These are phyloP conservation scores for Cercospora zeae-maydis DNA, from an alignment of 2,329 filamentous ascomycete species.

Conservation along the genomic window DNA sequence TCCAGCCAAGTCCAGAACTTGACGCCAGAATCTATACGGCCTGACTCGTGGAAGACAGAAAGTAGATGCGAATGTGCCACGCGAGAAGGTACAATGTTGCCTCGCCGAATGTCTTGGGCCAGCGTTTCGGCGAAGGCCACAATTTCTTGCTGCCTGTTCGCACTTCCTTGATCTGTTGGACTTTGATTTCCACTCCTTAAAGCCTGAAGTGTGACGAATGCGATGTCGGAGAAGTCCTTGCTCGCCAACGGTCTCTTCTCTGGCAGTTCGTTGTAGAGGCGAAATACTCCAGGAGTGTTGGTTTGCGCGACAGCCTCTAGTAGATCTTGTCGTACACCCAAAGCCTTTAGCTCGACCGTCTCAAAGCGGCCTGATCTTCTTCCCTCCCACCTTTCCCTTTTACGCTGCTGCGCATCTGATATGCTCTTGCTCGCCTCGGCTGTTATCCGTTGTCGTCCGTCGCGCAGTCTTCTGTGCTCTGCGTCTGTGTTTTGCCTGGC, in stretches of 20 bases:
- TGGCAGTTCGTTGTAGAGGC: conserved; percentile 20
- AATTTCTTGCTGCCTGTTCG: conserved; percentile 21
- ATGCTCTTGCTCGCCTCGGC: neutral
- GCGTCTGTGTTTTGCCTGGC: conserved; percentile 1
- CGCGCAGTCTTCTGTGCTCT: neutral
- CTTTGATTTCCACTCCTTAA: conserved; percentile 13
- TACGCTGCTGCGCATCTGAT: conserved; percentile 16
- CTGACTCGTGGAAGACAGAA: conserved; percentile 45
- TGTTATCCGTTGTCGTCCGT: neutral
- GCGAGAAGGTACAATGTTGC: conserved; percentile 37
- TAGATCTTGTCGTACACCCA: conserved; percentile 18
- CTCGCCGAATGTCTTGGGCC: conserved; percentile 40
- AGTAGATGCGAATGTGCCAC: conserved; percentile 47
- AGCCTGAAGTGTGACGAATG: conserved; percentile 18
- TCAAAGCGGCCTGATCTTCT: conserved; percentile 2
- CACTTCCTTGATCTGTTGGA: neutral
- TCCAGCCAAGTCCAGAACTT: conserved; percentile 50
- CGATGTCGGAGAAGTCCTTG: conserved; percentile 17
- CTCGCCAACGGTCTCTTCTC: conserved; percentile 17
- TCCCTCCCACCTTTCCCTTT: conserved; percentile 14
- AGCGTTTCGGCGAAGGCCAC: conserved; percentile 38
- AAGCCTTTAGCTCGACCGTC: conserved; percentile 8
- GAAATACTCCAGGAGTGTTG: conserved; percentile 22
- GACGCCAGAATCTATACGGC: conserved; percentile 30
- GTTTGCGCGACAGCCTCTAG: conserved; percentile 21